Evolutionary conservation across 1,284 basidiomycete species (phyloP), one percentile per base, ranked within the genome.

Genomic region (Marasmius oreades): DNA sequence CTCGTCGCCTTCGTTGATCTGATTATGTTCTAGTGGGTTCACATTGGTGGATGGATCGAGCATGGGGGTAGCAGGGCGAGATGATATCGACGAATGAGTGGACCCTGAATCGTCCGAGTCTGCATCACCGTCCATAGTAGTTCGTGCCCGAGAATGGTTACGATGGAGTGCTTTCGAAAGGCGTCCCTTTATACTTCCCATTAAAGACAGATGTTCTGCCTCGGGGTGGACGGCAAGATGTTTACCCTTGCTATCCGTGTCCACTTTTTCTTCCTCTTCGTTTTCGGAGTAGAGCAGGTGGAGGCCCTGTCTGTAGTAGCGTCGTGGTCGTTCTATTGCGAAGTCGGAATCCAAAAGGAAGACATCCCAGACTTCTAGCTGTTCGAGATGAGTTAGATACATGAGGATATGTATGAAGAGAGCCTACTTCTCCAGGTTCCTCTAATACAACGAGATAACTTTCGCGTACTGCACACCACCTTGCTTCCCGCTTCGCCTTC

Each of bases 391-490:
- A 47, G 28, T 37, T 59, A 34, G 14, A 39, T 48, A 31, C 3
- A 18, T 51, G 53, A n/a, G 28, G 6, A 45, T 42, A 34, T 20
- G 0, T 42, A 34, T 20, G 0, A 23, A 39, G n/a, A 33, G 12
- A 12, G 70, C 77, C 52, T 63, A 92, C 90, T 73, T 92, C 87
- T 60, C 93, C 93, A 26, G 93, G 90, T 61, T 97, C 92, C 61
- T 92, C 85, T 26, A 95, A 81, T 1, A 90, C 86, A 22, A 96
- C 90, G 20, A 98, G 79, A 71, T 95, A 99, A 64, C 92, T 93
- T 64, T 99, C 96, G 22, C 96, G 82, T 2, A 98, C 86, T 47
- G 93, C 86, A 72, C 95, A 98, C 97, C 97, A 99, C 58, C 90
- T 86, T 43, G 85, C 84, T 59, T 87, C 81, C 62, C 85, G 86